These are phyloP conservation scores for Melanogaster broomeanus DNA, from an alignment of 768 basidiomycete genomes.

Conservation along the genomic window DNA sequence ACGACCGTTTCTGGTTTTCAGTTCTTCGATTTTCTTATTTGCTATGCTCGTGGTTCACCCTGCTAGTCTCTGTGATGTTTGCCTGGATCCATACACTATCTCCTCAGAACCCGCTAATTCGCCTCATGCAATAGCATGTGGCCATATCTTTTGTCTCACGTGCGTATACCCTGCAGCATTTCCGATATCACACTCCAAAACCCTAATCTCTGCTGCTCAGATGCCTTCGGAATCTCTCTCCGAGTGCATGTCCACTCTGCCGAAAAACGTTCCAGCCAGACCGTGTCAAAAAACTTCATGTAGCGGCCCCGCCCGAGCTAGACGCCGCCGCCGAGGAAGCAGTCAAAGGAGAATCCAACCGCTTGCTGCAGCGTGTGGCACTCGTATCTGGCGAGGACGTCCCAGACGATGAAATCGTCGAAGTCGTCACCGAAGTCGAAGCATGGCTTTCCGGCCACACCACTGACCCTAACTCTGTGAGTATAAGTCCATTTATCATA, in stretches of 20 bases:
- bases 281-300: conserved; percentile 66
- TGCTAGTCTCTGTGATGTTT: conserved; percentile 75
- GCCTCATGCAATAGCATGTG: conserved; percentile 75
- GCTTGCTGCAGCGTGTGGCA: conserved; percentile 37
- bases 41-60: conserved; percentile 66
- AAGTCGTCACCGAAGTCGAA: conserved; percentile 49
- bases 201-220: conserved; percentile 33
- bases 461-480: conserved; percentile 40
- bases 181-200: conserved; percentile 12
- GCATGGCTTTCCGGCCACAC: conserved; percentile 48
- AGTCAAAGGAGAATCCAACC: conserved; percentile 43
- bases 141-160: conserved; percentile 74
- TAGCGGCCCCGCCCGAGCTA: conserved; percentile 46
- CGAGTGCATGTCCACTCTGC: conserved; percentile 65
- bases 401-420: conserved; percentile 35
- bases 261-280: conserved; percentile 59
- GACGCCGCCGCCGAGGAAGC: conserved; percentile 38
- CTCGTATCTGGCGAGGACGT: conserved; percentile 35
- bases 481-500: conserved; percentile 13
- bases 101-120: conserved; percentile 50
- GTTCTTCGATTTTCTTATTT: conserved; percentile 25
- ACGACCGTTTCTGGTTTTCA: conserved; percentile 28
- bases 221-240: conserved; percentile 53
- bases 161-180: conserved; percentile 38
- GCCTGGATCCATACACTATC: conserved; percentile 59